Base-by-base conservation (phyloP, 306 rosid genomes). In the Prunus mongolica region DNA sequence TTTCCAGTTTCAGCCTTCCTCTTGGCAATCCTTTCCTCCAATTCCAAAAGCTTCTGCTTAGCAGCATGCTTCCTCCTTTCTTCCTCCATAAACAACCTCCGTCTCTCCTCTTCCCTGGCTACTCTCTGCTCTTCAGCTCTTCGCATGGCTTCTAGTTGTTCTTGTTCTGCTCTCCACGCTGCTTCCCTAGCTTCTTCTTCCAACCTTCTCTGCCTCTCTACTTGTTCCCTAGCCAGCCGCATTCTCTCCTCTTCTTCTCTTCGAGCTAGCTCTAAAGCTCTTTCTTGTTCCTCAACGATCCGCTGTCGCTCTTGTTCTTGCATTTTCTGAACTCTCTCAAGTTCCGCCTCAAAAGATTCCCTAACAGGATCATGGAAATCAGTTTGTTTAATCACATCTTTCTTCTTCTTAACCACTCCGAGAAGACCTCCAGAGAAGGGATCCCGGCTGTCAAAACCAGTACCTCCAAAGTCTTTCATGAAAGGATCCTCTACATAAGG, bases 271-370 rank as follows among this genome's bases (percentile, higher is more conserved):
- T 94, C 96, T 78, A 92, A 24, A 11, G 90, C 92, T 83, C 91
- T 89, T 79, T 92, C 98, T 65, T 95, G 97, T 74, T 90, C 96
- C 81, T 92, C 98, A 80, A 92, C 69, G 22, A 88, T 76, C 75
- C 87, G 82, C 76, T 84, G 96, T 24, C 97, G 88, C 84, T 95
- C 98, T 82, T 86, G 92, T 77, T 95, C 97, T 85, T 95, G 98
- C 90, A 92, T 80, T 85, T 88, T 93, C 88, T 95, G 98, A 86
- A 95, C 98, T 84, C 94, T 95, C 90, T 92, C 96, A 78, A 95
- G 97, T 81, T 95, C 98, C 20, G 98, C 98, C 92, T 95, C 98
- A 76, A 95, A 95, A 3, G 97, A 95, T 68, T 95, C 98, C 71
- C 98, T 92, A 49, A 84, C 96, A 67, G 97, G 95, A 85, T 95